Evolutionary conservation across 129 eudicot genomes (phyloP).

Genomic region (Oenanthe sinensis): DNA sequence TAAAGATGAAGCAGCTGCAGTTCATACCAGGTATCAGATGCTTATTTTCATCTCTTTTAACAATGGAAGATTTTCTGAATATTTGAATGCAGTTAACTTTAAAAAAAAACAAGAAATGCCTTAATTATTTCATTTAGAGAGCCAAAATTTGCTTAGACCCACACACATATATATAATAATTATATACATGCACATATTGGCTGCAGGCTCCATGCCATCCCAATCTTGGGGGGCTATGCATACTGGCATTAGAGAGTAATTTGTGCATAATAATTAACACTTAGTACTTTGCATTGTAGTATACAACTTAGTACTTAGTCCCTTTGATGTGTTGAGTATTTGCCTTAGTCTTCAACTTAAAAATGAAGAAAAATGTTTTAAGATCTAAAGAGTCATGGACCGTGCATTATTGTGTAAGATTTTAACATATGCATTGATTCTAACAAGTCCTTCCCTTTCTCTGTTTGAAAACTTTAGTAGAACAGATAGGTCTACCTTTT

Average conservation of each 20-base stretch:
- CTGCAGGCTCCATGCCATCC: neutral
- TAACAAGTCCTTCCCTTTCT: neutral
- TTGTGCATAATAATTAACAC: neutral
- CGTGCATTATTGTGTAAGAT: neutral
- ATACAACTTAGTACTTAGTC: neutral
- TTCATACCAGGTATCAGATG: constrained; percentile 64
- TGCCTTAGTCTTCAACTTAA: neutral
- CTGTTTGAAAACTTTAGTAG: neutral
- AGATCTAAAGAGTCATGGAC: neutral
- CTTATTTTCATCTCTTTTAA: neutral
- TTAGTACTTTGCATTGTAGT: neutral
- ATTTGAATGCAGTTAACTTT: neutral
- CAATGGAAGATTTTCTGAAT: neutral
- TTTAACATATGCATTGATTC: neutral
- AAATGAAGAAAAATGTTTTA: neutral
- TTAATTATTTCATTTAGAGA: neutral
- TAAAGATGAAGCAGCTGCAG: constrained; percentile 92
- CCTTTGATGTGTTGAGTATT: neutral
- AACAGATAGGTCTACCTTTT: neutral
- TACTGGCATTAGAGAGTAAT: neutral
- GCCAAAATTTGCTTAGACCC: neutral
- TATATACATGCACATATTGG: neutral
- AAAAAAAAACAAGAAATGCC: neutral
- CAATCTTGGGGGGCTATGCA: neutral
- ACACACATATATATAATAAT: neutral